Base-by-base conservation (phyloP, 257 asterid genomes). In the Solanum gracilifrons region DNA sequence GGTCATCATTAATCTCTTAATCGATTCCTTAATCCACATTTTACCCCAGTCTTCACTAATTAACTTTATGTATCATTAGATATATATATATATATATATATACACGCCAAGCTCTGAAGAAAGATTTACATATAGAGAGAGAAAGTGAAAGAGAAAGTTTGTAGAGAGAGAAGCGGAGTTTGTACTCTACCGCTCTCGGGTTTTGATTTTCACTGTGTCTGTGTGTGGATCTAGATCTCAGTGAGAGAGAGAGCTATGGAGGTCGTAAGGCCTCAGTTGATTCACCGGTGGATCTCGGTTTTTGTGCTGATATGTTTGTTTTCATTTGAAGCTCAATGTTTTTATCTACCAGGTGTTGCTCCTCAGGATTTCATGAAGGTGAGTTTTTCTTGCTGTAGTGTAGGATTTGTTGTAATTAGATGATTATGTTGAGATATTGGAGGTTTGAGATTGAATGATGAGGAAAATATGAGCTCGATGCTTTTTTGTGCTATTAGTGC, bases 291-390 rank as follows among this genome's bases (percentile, higher is more conserved):
- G 93, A 88, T 89, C 92, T 85, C 90, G 86, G 72, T 88, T 62
- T 41, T 85, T 77, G 31, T 89, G 84, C 37, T 89, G 37, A 4
- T 93, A 84, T 89, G 92, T 60, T 85, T 90, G 60, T 87, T 95
- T 82, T 79, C 88, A 89, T 83, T 88, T 90, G 86, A 86, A 71
- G 93, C 90, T 73, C 93, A 91, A 80, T 92, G 93, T 68, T 94
- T 95, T 87, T 95, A 94, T 90, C 95, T 95, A 74, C 98, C 98
- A 71, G 98, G 98, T 16, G 98, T 94, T 23, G 98, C 98, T 88
- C 98, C 98, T n/a, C 93, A 94, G 84, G 98, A 95, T 93, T 95
- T 95, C 91, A 15, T 73, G 79, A 93, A 92, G 93, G 98, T 93
- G 89, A 69, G 3, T 16, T 27, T 43, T 36, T 36, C 80, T 7